Base-by-base conservation (phyloP, 495 filamentous ascomycete species). In the Friedmanniomyces simplex region DNA sequence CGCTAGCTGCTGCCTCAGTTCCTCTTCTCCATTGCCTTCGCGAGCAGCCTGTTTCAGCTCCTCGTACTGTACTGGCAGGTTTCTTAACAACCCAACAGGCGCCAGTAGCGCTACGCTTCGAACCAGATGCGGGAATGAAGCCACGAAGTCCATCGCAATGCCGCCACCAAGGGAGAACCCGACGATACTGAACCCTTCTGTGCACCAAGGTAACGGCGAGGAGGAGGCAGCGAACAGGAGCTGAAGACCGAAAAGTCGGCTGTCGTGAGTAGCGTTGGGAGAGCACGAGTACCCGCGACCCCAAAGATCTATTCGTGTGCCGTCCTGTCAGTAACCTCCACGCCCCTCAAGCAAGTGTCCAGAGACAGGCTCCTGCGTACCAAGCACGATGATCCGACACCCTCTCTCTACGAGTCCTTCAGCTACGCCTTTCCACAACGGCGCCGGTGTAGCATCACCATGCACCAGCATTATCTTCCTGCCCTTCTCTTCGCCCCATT, bases 1-100 rank as follows among this genome's bases (percentile, higher is more conserved):
- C 39, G 39, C 39, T 2, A 43, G 39, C 39, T 5, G 2, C 39
- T 20, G 5, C 14, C 14, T 43, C 5, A 43, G 39, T 13, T 43
- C 39, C 18, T 5, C 39, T 20, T 43, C 39, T 3, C 5, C 14
- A 3, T 43, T 5, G 5, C 14, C 5, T 13, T 43, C 39, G 4
- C 18, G 39, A 16, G 39, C 39, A 16, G 39, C 39, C 5, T 16
- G 13, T 43, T 20, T 5, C 4, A 43, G 26, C 45, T 42, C 59
- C 14, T 53, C 52, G 39, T 69, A 69, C 0, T 56, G 55, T 6
- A 55, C 58, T 2, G 68, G 62, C 16, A 65, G 24, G 11, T 54
- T 25, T 13, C 63, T 55, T 30, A 63, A 21, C 18, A 65, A 25
- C 1, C 61, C 61, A 1, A 1, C 63, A 16, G 59, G 63, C 21